These are phyloP conservation scores for Pichia sp. DNA, from an alignment of 1,139 yeast genomes.

Conservation along the genomic window DNA sequence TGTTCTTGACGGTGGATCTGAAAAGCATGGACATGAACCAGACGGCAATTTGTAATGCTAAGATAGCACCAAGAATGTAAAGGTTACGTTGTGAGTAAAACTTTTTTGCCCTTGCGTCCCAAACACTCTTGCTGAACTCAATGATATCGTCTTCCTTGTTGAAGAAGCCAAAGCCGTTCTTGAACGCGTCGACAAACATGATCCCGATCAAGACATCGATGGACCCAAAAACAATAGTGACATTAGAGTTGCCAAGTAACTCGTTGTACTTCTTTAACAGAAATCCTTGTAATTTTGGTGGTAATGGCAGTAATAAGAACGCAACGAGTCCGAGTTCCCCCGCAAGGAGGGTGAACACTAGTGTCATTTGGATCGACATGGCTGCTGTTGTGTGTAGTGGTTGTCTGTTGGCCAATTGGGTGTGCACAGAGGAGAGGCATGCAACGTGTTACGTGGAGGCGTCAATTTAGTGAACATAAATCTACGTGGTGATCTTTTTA, in stretches of 20 bases:
- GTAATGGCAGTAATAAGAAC: conserved; percentile 60
- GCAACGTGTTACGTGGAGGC: too few relatives aligned
- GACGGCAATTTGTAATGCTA: conserved; percentile 59
- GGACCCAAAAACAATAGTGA: conserved; percentile 49
- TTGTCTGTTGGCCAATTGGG: neutral
- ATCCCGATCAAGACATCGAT: conserved; percentile 41
- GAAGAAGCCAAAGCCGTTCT: conserved; percentile 29
- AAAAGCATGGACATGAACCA: conserved; percentile 56
- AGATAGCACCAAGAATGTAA: conserved; percentile 68
- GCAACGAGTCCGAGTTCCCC: conserved; percentile 54
- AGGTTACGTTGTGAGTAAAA: conserved; percentile 72
- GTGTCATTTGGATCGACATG: conserved; percentile 32
- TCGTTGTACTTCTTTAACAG: conserved; percentile 41
- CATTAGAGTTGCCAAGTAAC: conserved; percentile 40
- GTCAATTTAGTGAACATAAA: too few relatives aligned
- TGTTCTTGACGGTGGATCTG: conserved; percentile 57
- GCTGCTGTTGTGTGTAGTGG: neutral
- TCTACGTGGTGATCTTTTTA: too few relatives aligned
- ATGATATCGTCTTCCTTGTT: conserved; percentile 11
- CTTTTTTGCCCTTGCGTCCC: conserved; percentile 36
- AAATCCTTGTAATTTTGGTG: conserved; percentile 49
- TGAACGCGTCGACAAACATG: conserved; percentile 54
- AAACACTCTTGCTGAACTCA: conserved; percentile 18
- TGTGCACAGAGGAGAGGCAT: neutral
- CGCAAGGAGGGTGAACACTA: conserved; percentile 35